Evolutionary conservation across 2,329 filamentous ascomycete species (phyloP).

Genomic region (Stagonosporopsis vannaccii): DNA sequence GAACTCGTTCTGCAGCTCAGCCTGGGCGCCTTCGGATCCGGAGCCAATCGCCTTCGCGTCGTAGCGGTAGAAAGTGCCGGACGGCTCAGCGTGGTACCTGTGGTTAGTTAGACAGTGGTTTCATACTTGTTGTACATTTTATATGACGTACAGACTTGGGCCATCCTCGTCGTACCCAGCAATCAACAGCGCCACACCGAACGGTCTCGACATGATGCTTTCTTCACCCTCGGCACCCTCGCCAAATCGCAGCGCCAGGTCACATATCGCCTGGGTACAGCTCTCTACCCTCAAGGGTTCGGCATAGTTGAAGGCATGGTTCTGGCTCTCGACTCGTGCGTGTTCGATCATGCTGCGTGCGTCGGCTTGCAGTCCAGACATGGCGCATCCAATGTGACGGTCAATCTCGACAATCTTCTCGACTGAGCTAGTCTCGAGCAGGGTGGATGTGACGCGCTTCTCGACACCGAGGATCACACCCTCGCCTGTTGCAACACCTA

Average conservation of each 20-base stretch:
- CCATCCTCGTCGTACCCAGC: constrained; percentile 98
- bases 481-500: constrained; percentile 94
- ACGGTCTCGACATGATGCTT: constrained; percentile 97
- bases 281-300: constrained; percentile 94
- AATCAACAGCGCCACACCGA: constrained; percentile 95
- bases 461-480: constrained; percentile 97
- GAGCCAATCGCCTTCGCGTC: constrained; percentile 99
- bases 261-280: constrained; percentile 98
- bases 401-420: constrained; percentile 99
- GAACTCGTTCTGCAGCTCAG: constrained; percentile 97
- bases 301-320: constrained; percentile 97
- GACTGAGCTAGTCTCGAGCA: constrained; percentile 96
- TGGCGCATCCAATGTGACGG: constrained; percentile 97
- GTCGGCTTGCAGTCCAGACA: constrained; percentile 97
- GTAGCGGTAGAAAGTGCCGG: constrained; percentile 98
- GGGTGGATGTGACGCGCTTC: constrained; percentile 97
- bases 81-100: constrained; percentile 95
- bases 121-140: neutral
- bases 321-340: constrained; percentile 96
- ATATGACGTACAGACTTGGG: constrained; percentile 74
- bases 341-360: constrained; percentile 98
- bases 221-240: constrained; percentile 98
- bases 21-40: constrained; percentile 95
- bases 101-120: constrained; percentile 5
- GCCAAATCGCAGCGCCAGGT: constrained; percentile 92